Evolutionary conservation across 768 basidiomycete genomes (phyloP).

Genomic region (Hysterangium stoloniferum): DNA sequence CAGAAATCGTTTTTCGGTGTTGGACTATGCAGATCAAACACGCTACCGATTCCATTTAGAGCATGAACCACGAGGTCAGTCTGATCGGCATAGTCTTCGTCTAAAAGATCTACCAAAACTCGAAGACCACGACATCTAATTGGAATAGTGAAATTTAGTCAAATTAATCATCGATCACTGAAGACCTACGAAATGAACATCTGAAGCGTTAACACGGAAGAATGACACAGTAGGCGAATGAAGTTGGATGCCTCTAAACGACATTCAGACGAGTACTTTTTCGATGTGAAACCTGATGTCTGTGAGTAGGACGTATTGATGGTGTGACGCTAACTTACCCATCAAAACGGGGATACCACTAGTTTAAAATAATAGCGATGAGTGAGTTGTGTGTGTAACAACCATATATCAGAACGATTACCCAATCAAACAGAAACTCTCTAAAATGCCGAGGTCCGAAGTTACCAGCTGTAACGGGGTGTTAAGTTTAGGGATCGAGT

Average conservation of each 20-base stretch:
- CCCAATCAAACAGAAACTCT: conserved; percentile 93
- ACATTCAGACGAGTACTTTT: conserved; percentile 89
- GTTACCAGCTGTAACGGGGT: conserved; percentile 33
- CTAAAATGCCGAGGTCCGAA: conserved; percentile 75
- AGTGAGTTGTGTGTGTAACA: too few species aligned
- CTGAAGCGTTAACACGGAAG: conserved; percentile 88
- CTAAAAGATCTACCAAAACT: conserved; percentile 90
- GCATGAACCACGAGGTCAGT: conserved; percentile 88
- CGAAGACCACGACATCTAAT: conserved; percentile 87
- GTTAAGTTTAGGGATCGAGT: not conserved
- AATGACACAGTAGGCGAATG: conserved; percentile 84
- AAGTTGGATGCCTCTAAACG: conserved; percentile 94
- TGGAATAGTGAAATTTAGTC: conserved; percentile 2
- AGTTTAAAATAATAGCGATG: not conserved
- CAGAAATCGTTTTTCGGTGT: conserved; percentile 99
- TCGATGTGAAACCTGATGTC: conserved; percentile 79
- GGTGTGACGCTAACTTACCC: conserved; percentile 37
- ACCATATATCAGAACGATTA: conserved; percentile 24
- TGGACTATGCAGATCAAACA: conserved; percentile 93
- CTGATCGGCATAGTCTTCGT: conserved; percentile 92
- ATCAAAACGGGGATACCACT: conserved; percentile 96
- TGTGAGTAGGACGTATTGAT: too few species aligned
- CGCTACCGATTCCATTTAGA: conserved; percentile 87
- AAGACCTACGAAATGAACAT: conserved; percentile 96
- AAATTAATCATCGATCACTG: too few species aligned